Percentiles rank a stretch among this genome's conserved stretches.
Conservation (phyloP, 2,329 filamentous ascomycete genomes). For the Fusarium hostae region DNA sequence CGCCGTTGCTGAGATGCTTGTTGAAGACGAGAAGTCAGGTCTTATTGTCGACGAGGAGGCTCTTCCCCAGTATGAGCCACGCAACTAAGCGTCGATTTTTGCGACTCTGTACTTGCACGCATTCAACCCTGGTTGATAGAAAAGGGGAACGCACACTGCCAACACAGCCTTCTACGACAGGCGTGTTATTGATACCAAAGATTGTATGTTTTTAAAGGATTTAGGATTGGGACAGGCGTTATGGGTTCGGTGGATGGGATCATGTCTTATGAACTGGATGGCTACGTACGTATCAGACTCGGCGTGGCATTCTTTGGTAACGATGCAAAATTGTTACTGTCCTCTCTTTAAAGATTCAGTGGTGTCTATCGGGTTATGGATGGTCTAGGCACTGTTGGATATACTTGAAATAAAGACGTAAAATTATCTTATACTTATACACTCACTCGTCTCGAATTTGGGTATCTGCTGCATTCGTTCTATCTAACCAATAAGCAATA, state of each 20-base stretch:
- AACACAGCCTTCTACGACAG: slow-evolving; percentile 6
- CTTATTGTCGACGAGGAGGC: slow-evolving; percentile 57
- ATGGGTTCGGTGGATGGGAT: slow-evolving; percentile 19
- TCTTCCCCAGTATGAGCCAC: slow-evolving; percentile 45
- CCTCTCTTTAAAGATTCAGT: slow-evolving; percentile 24
- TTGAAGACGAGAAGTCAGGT: slow-evolving; percentile 61
- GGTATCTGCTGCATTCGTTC: neutral
- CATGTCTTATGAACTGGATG: slow-evolving; percentile 29
- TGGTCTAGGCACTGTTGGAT: slow-evolving; percentile 14
- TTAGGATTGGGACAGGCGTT: slow-evolving; percentile 27
- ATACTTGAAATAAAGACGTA: neutral
- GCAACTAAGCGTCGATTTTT: slow-evolving; percentile 27
- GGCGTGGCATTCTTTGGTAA: slow-evolving; percentile 8
- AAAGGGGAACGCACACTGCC: neutral
- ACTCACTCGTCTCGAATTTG: neutral
- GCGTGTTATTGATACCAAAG: slow-evolving; percentile 34
- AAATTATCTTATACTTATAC: neutral
- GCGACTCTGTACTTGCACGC: neutral
- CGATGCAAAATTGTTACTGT: slow-evolving; percentile 21
- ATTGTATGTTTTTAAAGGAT: slow-evolving; percentile 25
- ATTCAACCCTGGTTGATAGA: neutral
- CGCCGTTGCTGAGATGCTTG: slow-evolving; percentile 50
- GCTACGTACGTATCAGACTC: neutral
- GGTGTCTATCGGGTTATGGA: slow-evolving; percentile 2
- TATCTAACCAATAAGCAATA: neutral